phyloP scores from a whole-genome alignment of 352 stramenopile species.

The Blastocystis sp. region DNA sequence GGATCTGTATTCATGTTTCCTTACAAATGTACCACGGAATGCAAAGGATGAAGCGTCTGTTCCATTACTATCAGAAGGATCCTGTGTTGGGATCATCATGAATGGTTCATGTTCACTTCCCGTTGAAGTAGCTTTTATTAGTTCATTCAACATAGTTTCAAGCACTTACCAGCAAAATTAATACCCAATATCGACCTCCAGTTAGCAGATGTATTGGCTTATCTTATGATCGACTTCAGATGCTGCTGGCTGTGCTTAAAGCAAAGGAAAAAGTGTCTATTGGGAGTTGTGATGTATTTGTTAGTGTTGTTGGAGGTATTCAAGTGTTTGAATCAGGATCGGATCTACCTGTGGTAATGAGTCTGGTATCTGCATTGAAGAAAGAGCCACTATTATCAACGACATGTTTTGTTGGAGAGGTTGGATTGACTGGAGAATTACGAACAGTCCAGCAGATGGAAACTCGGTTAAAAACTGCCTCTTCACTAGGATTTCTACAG shows the following conservation, averaged over 20 bases:
- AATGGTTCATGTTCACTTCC: conserved; percentile 50
- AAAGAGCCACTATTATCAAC: conserved; percentile 1
- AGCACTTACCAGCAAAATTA: conserved; percentile 52
- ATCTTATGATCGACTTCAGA: conserved; percentile 43
- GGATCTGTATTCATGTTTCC: conserved; percentile 42
- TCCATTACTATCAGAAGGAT: conserved; percentile 13
- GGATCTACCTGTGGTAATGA: conserved; percentile 56
- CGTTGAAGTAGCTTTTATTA: background rate
- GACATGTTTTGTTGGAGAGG: conserved; percentile 58
- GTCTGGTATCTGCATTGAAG: conserved; percentile 56
- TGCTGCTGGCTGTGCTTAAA: conserved; percentile 49
- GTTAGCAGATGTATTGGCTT: conserved; percentile 9
- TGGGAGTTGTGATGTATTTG: conserved; percentile 22
- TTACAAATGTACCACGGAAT: background rate
- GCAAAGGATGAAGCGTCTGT: background rate
- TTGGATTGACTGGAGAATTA: conserved; percentile 57
- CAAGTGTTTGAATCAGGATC: conserved; percentile 32
- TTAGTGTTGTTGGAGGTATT: conserved; percentile 50
- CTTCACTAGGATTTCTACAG: conserved; percentile 51
- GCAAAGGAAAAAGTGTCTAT: background rate
- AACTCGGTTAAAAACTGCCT: conserved; percentile 29
- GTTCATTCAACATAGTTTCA: conserved; percentile 3
- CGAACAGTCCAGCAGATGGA: conserved; percentile 54
- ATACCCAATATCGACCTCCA: conserved; percentile 31
- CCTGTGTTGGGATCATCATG: conserved; percentile 35